Conservation (phyloP, 2,329 filamentous ascomycete species). For the Sphaerostilbella broomeana region DNA sequence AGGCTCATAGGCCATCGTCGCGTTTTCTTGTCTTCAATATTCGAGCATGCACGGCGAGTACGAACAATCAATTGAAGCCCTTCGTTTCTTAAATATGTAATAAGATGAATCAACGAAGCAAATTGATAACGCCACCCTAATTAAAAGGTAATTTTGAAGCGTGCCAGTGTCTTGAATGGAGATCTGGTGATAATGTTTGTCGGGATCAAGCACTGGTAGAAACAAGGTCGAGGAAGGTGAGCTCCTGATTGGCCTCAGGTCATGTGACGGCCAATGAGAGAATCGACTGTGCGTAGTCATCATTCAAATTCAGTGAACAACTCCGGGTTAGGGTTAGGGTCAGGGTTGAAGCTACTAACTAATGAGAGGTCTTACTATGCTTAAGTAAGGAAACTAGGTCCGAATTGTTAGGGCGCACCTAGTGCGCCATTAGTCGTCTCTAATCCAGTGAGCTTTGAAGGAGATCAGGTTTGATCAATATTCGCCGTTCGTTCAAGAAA, state of each 20-base stretch:
- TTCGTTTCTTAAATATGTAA: not conserved
- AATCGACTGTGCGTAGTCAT: slow-evolving; percentile 2
- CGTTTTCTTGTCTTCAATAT: slow-evolving; percentile 18
- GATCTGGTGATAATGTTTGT: not conserved
- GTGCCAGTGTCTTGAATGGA: not conserved
- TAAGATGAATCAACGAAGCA: not conserved
- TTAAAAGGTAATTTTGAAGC: not conserved
- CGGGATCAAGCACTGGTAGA: slow-evolving; percentile 2
- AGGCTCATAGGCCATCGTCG: slow-evolving; percentile 48
- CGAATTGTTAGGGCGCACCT: no score
- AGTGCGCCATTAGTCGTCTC: no score
- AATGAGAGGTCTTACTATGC: no score
- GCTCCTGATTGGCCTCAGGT: slow-evolving; percentile 8
- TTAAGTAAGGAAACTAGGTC: no score
- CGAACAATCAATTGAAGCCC: not conserved
- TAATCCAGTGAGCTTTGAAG: no score
- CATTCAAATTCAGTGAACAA: not conserved
- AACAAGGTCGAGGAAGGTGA: not conserved
- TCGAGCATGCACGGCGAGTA: slow-evolving; percentile 6
- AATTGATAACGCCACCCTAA: not conserved
- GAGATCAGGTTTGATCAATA: no score
- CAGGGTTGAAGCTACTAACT: no score
- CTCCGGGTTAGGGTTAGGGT: no score
- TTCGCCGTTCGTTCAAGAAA: no score
- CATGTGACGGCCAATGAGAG: slow-evolving; percentile 3